Conservation (phyloP, 2,329 filamentous ascomycete genomes). For the Diaporthe batatas region DNA sequence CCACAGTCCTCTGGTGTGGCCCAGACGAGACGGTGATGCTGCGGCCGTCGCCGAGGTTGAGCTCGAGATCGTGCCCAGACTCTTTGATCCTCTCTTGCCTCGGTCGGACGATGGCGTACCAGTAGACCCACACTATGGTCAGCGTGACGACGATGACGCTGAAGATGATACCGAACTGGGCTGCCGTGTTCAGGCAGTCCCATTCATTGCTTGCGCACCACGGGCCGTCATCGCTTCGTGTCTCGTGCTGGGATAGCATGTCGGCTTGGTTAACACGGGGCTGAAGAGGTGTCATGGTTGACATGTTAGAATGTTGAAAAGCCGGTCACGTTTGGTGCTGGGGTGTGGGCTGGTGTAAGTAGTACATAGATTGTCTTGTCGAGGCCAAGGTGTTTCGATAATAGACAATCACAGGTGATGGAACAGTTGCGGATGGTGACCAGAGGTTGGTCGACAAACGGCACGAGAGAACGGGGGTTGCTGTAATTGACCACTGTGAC, state of each 20-base stretch:
- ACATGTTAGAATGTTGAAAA: no score
- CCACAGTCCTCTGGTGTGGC: conserved; percentile 20
- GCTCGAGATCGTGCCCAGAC: conserved; percentile 31
- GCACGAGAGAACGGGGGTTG: background rate
- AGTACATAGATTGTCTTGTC: background rate
- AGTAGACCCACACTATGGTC: conserved; percentile 51
- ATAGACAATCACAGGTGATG: background rate
- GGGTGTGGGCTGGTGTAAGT: background rate
- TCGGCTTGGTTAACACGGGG: conserved; percentile 43
- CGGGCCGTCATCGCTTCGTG: conserved; percentile 22
- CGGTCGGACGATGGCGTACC: conserved; percentile 45
- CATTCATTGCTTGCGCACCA: conserved; percentile 51
- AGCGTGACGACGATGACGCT: conserved; percentile 49
- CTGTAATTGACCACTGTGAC: background rate
- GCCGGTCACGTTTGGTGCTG: background rate
- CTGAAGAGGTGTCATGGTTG: conserved; percentile 2
- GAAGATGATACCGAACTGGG: conserved; percentile 57
- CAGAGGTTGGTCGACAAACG: background rate
- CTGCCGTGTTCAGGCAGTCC: conserved; percentile 54
- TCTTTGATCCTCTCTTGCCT: conserved; percentile 40
- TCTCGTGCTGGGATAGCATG: conserved; percentile 42
- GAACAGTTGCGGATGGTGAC: background rate
- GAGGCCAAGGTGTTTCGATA: background rate
- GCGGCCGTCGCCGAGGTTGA: conserved; percentile 27
- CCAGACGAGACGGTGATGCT: conserved; percentile 27